Base-by-base conservation (phyloP, 2,329 filamentous ascomycete species). In the Diaporthe humulicola region DNA sequence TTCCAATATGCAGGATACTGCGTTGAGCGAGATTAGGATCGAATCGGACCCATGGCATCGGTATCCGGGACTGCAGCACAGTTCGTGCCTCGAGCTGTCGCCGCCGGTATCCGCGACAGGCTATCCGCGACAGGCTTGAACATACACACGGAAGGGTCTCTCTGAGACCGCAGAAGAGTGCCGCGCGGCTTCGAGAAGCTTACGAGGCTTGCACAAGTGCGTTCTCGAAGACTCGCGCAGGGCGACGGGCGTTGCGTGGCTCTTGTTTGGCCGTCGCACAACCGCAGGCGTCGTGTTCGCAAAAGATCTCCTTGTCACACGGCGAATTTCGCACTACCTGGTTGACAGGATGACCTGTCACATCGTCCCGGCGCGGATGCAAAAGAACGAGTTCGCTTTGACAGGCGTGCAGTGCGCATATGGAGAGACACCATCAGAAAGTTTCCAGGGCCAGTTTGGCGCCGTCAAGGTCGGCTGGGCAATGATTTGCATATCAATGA, bases 321-420 rank as follows among this genome's bases (percentile, higher is more conserved):
- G 57, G 38, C 25, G 42, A 15, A 54, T 52, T 40, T 69, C 33
- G 64, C 64, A 69, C 64, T 69, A 69, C 33, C n/a, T 54, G 38
- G 22, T 50, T 71, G 69, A 72, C 70, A 72, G 57, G 19, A 36
- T 64, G 70, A 64, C 50, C 70, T 64, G 64, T 69, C 64, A 69
- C 48, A 69, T 69, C 30, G 22, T 54, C 64, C 30, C 48, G 45
- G 19, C 48, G 33, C 19, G 64, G 25, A 69, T 14, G 48, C 64
- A 69, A 54, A 69, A 50, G 48, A 22, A 30, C 12, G 17, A 48
- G 45, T 19, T 69, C 22, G 64, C 64, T 69, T 69, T 69, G 45
- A 69, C 64, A 40, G 45, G 45, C 64, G 4, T 54, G 64, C 64
- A 69, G 30, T 25, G 30, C 33, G 64, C 64, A 69, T n/a, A 54